phyloP scores from a whole-genome alignment of 73 alveolate genomes.

The Paramecium caudatum region DNA sequence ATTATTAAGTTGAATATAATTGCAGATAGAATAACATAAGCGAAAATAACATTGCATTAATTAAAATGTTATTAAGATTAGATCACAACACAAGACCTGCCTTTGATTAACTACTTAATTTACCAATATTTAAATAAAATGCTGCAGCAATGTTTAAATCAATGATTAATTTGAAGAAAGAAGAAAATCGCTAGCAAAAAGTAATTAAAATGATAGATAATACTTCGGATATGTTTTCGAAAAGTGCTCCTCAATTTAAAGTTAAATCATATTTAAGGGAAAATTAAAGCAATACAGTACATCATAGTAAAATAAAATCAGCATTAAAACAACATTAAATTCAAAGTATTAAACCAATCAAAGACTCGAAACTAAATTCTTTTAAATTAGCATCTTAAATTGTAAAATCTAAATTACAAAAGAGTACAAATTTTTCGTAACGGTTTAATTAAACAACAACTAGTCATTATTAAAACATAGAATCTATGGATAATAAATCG shows the following conservation, averaged over 20 bases:
- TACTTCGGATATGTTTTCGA: neutral
- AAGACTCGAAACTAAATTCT: slow-evolving; percentile 12
- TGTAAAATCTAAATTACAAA: neutral
- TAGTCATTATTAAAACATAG: neutral
- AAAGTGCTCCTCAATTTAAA: too few relatives aligned
- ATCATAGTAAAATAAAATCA: neutral
- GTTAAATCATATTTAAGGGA: neutral
- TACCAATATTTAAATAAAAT: neutral
- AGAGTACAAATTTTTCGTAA: neutral
- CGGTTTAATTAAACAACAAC: neutral
- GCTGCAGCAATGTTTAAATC: neutral
- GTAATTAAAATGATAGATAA: neutral
- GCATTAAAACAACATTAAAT: neutral
- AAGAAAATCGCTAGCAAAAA: neutral
- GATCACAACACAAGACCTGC: neutral
- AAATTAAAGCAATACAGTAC: neutral
- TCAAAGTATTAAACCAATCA: neutral
- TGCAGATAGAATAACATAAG: slow-evolving; percentile 6
- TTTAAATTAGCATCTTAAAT: neutral
- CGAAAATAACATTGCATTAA: neutral
- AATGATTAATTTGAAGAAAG: neutral
- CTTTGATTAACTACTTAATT: neutral
- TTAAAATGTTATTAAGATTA: neutral
- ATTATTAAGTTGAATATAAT: slow-evolving; percentile 2
- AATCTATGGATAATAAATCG: neutral